phyloP scores from a whole-genome alignment of 176 grass and related monocot species.

The Thalia dealbata region DNA sequence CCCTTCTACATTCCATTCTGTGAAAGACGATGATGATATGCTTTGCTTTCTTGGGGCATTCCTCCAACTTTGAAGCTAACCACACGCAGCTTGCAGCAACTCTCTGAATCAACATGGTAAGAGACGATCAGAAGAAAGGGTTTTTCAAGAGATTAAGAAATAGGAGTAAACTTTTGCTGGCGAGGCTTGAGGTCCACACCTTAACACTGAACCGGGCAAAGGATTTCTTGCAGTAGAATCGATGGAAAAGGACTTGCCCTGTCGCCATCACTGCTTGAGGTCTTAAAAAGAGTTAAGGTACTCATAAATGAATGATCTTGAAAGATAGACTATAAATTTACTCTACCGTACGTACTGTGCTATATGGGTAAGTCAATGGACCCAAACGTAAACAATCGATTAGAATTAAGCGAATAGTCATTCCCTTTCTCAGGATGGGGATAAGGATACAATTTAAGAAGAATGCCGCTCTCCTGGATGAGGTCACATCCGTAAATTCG shows the following conservation, averaged over 20 bases:
- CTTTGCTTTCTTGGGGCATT: slow-evolving; percentile 65
- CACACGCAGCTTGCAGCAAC: slow-evolving; percentile 90
- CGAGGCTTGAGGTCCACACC: slow-evolving; percentile 26
- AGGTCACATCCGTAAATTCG: slow-evolving; percentile 80
- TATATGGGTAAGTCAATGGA: neutral
- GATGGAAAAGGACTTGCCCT: slow-evolving; percentile 83
- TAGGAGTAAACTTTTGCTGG: neutral
- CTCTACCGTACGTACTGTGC: too few relatives aligned
- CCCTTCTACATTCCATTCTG: slow-evolving; percentile 71
- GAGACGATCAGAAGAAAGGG: neutral
- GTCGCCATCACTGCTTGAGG: slow-evolving; percentile 95
- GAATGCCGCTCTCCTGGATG: slow-evolving; percentile 90
- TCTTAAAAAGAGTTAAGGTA: slow-evolving; percentile 43
- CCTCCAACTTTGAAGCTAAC: slow-evolving; percentile 87
- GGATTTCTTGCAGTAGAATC: slow-evolving; percentile 93
- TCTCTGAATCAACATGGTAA: slow-evolving; percentile 28
- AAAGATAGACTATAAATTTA: neutral
- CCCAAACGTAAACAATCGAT: neutral
- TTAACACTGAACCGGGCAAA: slow-evolving; percentile 85
- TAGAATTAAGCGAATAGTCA: neutral
- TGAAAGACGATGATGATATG: slow-evolving; percentile 79
- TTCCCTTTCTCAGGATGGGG: neutral
- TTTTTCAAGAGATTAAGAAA: neutral
- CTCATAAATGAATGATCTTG: neutral
- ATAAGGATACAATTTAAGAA: slow-evolving; percentile 75